A percentile compares a stretch with the other conserved stretches of the same genome.
These are phyloP conservation scores for Somion occarium DNA, from an alignment of 1,284 basidiomycete genomes.

Conservation along the genomic window DNA sequence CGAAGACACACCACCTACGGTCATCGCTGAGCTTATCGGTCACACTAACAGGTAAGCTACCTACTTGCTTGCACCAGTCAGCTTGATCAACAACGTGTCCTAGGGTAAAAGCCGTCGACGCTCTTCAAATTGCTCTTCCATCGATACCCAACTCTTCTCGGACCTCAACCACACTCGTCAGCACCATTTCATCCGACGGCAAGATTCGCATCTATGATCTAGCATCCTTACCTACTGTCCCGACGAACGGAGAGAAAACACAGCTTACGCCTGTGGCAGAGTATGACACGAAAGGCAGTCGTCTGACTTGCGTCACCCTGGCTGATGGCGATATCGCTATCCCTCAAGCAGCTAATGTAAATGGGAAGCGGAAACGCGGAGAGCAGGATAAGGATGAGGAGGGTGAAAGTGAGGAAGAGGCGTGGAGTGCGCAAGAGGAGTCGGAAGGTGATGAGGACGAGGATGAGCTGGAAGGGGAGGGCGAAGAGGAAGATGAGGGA, in stretches of 20 bases:
- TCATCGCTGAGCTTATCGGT: constrained; percentile 64
- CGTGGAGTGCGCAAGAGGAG: constrained; percentile 8
- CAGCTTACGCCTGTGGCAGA: constrained; percentile 53
- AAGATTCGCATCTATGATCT: constrained; percentile 79
- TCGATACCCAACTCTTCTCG: constrained; percentile 20
- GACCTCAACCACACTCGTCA: constrained; percentile 55
- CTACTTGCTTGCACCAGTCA: background rate
- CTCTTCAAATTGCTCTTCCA: constrained; percentile 52
- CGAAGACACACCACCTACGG: constrained; percentile 35
- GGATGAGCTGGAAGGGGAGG: constrained; percentile 7
- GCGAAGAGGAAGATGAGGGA: constrained; percentile 7
- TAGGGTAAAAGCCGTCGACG: constrained; percentile 72
- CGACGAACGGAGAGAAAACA: constrained; percentile 21
- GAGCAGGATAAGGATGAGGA: constrained; percentile 17
- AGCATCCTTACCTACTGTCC: constrained; percentile 34
- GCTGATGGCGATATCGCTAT: constrained; percentile 48
- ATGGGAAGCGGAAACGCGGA: constrained; percentile 34
- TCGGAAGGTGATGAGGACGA: constrained; percentile 9
- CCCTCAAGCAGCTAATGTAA: constrained; percentile 22
- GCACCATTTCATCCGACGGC: constrained; percentile 82
- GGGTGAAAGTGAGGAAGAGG: constrained; percentile 8
- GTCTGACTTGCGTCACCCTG: constrained; percentile 76
- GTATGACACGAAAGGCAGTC: constrained; percentile 82
- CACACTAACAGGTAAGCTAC: constrained; percentile 66
- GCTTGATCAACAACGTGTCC: background rate